Evolutionary conservation across 768 basidiomycete genomes (phyloP).

Genomic region (Amylocystis lapponica): DNA sequence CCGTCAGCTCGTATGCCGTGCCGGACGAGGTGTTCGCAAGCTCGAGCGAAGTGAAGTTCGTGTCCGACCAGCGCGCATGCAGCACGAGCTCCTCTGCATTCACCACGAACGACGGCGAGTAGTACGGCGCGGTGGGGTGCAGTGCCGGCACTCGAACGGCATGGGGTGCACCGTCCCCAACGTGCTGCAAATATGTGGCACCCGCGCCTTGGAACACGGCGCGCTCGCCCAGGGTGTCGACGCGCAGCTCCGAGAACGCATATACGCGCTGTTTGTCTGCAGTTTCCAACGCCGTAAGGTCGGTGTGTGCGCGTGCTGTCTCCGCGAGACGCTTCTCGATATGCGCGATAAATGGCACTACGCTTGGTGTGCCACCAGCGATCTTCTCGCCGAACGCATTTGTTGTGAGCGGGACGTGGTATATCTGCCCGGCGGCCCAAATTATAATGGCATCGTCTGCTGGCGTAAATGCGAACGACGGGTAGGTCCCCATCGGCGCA

Average conservation of each 20-base stretch:
- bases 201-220: conserved; percentile 70
- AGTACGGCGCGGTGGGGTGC: conserved; percentile 43
- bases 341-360: conserved; percentile 55
- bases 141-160: conserved; percentile 43
- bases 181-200: conserved; percentile 43
- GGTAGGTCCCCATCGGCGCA: conserved; percentile 78
- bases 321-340: conserved; percentile 62
- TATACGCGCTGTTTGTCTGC: conserved; percentile 48
- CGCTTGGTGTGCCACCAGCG: conserved; percentile 34
- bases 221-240: conserved; percentile 46
- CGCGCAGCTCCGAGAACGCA: conserved; percentile 56
- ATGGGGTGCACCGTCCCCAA: conserved; percentile 12
- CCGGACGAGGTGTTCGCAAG: conserved; percentile 46
- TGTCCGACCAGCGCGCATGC: conserved; percentile 67
- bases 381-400: conserved; percentile 51
- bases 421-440: conserved; percentile 71
- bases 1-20: conserved; percentile 42
- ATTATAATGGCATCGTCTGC: conserved; percentile 56
- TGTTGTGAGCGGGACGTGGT: conserved; percentile 48
- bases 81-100: conserved; percentile 45
- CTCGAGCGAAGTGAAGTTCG: conserved; percentile 58
- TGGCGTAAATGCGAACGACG: conserved; percentile 66
- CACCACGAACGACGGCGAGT: conserved; percentile 63
- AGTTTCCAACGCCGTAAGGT: conserved; percentile 51
- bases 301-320: conserved; percentile 42